A percentile compares a stretch with the other conserved stretches of the same genome.
phyloP scores from a whole-genome alignment of 805 yeast species.

The Yarrowia sp. region DNA sequence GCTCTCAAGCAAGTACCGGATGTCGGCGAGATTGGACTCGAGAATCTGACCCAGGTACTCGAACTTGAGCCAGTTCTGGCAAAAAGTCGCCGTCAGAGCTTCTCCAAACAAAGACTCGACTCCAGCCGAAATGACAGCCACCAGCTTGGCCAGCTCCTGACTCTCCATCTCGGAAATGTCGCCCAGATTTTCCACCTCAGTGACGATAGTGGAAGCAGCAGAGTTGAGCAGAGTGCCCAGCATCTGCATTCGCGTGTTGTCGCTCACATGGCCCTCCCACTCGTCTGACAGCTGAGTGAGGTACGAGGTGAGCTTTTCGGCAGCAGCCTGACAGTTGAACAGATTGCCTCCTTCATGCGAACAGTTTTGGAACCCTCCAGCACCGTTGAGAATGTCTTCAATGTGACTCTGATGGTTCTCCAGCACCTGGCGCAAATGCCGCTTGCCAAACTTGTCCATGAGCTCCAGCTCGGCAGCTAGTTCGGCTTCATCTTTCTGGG shows the following conservation, averaged over 20 bases:
- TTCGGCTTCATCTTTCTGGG: constrained; percentile 29
- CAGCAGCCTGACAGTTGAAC: constrained; percentile 28
- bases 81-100: constrained; percentile 32
- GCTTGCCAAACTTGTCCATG: constrained; percentile 25
- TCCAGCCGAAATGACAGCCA: constrained; percentile 23
- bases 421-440: constrained; percentile 22
- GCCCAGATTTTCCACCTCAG: constrained; percentile 29
- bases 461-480: constrained; percentile 15
- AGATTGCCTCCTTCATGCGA: constrained; percentile 26
- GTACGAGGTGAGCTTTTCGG: constrained; percentile 27
- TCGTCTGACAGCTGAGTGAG: constrained; percentile 23
- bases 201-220: constrained; percentile 31
- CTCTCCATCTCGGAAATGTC: constrained; percentile 37
- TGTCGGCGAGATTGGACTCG: constrained; percentile 36
- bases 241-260: constrained; percentile 21
- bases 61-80: constrained; percentile 41
- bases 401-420: constrained; percentile 16
- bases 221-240: constrained; percentile 33
- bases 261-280: constrained; percentile 25
- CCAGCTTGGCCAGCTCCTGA: constrained; percentile 29
- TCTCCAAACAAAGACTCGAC: neutral
- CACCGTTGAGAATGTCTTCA: constrained; percentile 19
- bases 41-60: constrained; percentile 38
- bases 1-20: constrained; percentile 33
- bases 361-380: constrained; percentile 30